Percentiles rank a stretch among this genome's conserved stretches.
Conservation (phyloP, 495 filamentous ascomycete genomes). For the Penicillium cosmopolitanum region DNA sequence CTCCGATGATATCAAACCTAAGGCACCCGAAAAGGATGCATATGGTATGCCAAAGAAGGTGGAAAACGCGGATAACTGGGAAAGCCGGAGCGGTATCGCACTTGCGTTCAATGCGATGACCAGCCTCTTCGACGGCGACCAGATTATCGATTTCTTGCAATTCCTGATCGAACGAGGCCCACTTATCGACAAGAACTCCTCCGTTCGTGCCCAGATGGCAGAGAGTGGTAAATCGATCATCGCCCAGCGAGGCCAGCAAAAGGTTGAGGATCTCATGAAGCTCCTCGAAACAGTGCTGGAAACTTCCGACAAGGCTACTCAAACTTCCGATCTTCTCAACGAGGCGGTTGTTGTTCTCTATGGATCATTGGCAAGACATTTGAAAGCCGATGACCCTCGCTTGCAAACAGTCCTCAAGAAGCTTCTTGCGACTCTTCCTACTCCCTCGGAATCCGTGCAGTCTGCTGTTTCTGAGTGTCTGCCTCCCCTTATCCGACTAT, state of each 20-base stretch:
- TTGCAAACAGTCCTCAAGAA: conserved; percentile 83
- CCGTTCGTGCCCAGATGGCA: conserved; percentile 88
- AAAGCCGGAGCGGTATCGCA: conserved; percentile 83
- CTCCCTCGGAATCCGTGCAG: conserved; percentile 95
- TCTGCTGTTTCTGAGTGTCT: conserved; percentile 94
- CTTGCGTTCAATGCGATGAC: conserved; percentile 83
- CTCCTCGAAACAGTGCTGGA: conserved; percentile 85
- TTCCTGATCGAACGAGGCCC: conserved; percentile 87
- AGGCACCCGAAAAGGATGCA: conserved; percentile 79
- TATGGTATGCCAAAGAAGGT: conserved; percentile 91
- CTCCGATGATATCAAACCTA: conserved; percentile 75
- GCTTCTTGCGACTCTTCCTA: conserved; percentile 82
- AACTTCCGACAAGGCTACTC: conserved; percentile 75
- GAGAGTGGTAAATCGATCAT: conserved; percentile 85
- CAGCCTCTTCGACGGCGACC: conserved; percentile 62
- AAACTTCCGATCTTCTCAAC: conserved; percentile 82
- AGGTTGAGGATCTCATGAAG: conserved; percentile 89
- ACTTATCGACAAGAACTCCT: conserved; percentile 73
- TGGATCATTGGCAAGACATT: conserved; percentile 85
- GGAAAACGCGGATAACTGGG: conserved; percentile 86
- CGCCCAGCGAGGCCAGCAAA: conserved; percentile 71
- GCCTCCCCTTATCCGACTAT: conserved; percentile 83
- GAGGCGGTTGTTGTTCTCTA: conserved; percentile 98
- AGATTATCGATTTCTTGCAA: conserved; percentile 75
- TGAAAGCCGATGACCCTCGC: conserved; percentile 79